Base-by-base conservation (phyloP, 257 asterid genomes). In the Dorcoceras hygrometricum region DNA sequence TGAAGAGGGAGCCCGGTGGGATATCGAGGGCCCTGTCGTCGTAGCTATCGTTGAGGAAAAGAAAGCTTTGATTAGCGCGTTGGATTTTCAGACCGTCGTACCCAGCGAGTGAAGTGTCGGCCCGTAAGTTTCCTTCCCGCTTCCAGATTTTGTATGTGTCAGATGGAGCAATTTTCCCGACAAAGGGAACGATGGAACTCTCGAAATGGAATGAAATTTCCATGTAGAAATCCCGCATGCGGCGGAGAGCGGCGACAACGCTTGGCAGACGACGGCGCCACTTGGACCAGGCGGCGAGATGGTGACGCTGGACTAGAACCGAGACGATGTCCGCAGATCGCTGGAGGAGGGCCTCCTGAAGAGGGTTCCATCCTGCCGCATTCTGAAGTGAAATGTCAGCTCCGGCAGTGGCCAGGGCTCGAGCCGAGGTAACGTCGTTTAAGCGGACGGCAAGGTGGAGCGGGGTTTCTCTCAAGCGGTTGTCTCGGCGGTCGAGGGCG, bases 101-200 rank as follows among this genome's bases (percentile, higher is more conserved):
- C 43, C 99, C 97, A 27, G 97, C 92, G 54, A 93, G 81, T 0
- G 97, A 83, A 11, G 97, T 93, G 62, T 93, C 99, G 23, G 99
- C 97, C 5, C 99, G 84, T 39, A 93, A 84, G 71, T 86, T 90
- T 0, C 95, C 99, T 36, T 86, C 97, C 69, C 95, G 87, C 75
- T 93, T 93, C 99, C 99, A 93, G 76, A 93, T 93, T 81, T 81
- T 84, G 72, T 90, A 93, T 0, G 99, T 93, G 28, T 93, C 99
- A 1, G 99, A 93, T 25, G 99, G 99, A 2, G 99, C 95, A 4
- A 93, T 84, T 76, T 86, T 93, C 0, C 96, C 97, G 20, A 90
- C 90, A 64, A 93, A 88, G 5, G 99, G 99, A 9, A 93, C 92
- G 27, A 93, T 81, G 0, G 99, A 88, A 84, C 97, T 93, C 83